Evolutionary conservation across 192 early-diverging fungal genomes (phyloP).

Genomic region (Bifiguratus adelaidae): DNA sequence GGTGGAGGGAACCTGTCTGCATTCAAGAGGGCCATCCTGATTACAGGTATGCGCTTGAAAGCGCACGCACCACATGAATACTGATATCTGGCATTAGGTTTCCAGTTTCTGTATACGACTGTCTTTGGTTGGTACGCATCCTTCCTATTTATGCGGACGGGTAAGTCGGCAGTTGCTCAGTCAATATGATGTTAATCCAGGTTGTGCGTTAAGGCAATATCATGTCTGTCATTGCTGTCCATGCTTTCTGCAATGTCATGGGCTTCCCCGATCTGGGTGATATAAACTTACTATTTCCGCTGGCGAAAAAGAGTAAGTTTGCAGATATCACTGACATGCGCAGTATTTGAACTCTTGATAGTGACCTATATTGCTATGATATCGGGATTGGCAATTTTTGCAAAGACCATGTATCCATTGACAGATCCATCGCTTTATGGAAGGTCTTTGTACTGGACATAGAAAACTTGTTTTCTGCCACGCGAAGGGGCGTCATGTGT

Average conservation of each 20-base stretch:
- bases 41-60: conserved; percentile 6
- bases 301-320: not conserved
- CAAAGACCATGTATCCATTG: not conserved
- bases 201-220: conserved; percentile 23
- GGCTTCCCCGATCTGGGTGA: conserved; percentile 49
- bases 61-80: not conserved
- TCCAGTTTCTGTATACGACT: conserved; percentile 65
- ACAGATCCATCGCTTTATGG: not conserved
- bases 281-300: not conserved
- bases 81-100: conserved; percentile 13
- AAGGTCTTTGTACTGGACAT: not conserved
- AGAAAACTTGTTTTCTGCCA: not conserved
- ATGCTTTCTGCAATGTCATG: conserved; percentile 67
- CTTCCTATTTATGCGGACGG: conserved; percentile 49
- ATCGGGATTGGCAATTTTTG: not conserved
- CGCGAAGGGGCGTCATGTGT: not conserved
- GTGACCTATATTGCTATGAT: not conserved
- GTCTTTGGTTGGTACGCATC: conserved; percentile 75
- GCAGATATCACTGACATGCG: not conserved
- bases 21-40: conserved; percentile 18
- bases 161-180: conserved; percentile 4
- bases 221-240: conserved; percentile 36
- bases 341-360: not conserved
- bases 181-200: not conserved
- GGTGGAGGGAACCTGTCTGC: conserved; percentile 23